Percentiles rank a stretch among this genome's conserved stretches.
phyloP scores from a whole-genome alignment of 495 filamentous ascomycete genomes.

The Penicillium malachiteum region DNA sequence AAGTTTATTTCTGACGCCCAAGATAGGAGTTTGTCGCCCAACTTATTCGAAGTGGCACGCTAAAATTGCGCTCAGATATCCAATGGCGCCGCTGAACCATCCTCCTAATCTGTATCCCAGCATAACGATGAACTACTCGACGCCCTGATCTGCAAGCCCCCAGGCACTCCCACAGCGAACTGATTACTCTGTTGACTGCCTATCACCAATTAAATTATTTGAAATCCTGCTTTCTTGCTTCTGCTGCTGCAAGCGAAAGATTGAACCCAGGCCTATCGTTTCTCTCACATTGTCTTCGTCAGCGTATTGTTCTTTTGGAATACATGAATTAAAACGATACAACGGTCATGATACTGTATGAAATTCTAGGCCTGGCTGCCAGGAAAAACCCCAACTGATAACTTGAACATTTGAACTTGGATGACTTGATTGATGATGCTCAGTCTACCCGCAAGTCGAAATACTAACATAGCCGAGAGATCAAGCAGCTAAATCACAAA shows the following conservation, averaged over 20 bases:
- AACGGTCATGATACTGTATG: neutral
- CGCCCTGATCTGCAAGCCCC: constrained; percentile 5
- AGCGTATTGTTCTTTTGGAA: constrained; percentile 1
- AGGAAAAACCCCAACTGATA: too few species aligned
- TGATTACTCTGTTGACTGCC: constrained; percentile 6
- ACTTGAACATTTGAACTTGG: too few species aligned
- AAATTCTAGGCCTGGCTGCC: neutral
- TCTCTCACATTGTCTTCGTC: neutral
- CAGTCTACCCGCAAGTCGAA: too few species aligned
- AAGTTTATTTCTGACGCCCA: neutral
- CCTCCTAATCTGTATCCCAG: constrained; percentile 5
- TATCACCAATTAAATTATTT: constrained; percentile 7
- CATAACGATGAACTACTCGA: neutral
- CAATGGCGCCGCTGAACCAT: constrained; percentile 6
- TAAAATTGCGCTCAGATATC: constrained; percentile 11
- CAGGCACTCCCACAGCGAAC: constrained; percentile 4
- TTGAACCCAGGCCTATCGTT: constrained; percentile 1
- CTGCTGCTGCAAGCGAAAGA: neutral
- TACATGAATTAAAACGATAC: neutral
- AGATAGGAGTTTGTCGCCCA: constrained; percentile 5
- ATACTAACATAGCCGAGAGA: too few species aligned
- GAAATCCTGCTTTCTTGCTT: constrained; percentile 1
- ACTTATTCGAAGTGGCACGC: constrained; percentile 3
- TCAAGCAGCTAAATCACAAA: too few species aligned
- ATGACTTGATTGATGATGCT: too few species aligned